Base-by-base conservation (phyloP, 352 stramenopile genomes). In the Nothophytophthora sp. region DNA sequence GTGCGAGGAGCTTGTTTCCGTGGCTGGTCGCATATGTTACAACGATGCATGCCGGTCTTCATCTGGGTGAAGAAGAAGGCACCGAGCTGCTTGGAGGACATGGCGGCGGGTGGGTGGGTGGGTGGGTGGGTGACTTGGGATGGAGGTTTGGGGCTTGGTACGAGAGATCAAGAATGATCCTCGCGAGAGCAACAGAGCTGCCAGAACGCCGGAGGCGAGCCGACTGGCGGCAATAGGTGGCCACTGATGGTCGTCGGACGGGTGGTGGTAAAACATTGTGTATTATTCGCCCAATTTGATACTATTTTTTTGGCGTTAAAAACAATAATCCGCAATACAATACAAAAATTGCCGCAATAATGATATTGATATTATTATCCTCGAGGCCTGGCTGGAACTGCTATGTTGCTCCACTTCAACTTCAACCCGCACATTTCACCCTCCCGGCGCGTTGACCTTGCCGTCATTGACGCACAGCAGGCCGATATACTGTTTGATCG, bases 1-100 rank as follows among this genome's bases (percentile, higher is more conserved):
- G 52, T 50, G 7, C 30, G 11, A 10, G 39, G 42, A 16, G 57
- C 50, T 38, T 61, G 57, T 34, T 66, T 66, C 29, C 50, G 57
- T 12, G 13, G 19, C 18, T 41, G 23, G 28, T 41, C 43, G 25
- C 45, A 67, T 16, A 67, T 54, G 28, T 62, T 67, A 40, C 50
- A 57, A 8, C 47, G 20, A 29, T 50, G 55, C 19, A 46, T n/a
- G 11, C 37, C 57, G n/a, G 50, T 29, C 13, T 56, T 27, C 13
- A 40, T n/a, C 12, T 9, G 5, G 30, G 44, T 51, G 40, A 43
- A 67, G 27, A 66, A 57, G 39, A 61, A 64, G 8, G 48, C 16
- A 36, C 34, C 27, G 39, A 58, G 24, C 27, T 51, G 43, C 20
- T 41, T 32, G 22, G 19, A 41, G 16, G 29, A 25, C 43, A 51